Base-by-base conservation (phyloP, 106 monocot genomes). In the Vanilla planifolia region DNA sequence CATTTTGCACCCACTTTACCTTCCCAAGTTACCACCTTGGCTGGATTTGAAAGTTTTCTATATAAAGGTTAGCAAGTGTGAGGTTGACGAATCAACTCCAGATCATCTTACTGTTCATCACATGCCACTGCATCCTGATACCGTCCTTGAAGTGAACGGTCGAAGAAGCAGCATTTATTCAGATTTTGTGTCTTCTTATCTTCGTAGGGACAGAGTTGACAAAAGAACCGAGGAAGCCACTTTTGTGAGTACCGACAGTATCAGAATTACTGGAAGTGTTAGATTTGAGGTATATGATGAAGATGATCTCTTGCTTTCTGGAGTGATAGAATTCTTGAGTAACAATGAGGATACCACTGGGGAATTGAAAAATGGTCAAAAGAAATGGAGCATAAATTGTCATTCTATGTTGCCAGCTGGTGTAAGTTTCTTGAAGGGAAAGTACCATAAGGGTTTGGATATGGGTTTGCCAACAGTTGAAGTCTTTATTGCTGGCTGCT, bases 191-290 rank as follows among this genome's bases (percentile, higher is more conserved):
- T 75, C 81, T 30, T 80, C 77, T 27, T 43, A 62, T 13, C 72
- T 89, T 22, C 71, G 84, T 55, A 80, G 78, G 44, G 80, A 85
- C 55, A 71, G 89, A 35, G 66, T 85, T 8, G 89, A 89, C 26
- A 80, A 61, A 64, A 79, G 60, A 15, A 59, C 81, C 6, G 84
- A 89, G 65, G 89, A 89, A 45, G 77, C 67, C 6, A 89, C 89
- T 33, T 89, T 73, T 62, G 89, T 89, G 14, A 85, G 77, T 61
- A 89, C 89, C 1, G 81, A 89, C 59, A 67, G 69, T 51, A 78
- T 89, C 37, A 75, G 72, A 48, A 71, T 85, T 62, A 76, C 66
- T 3, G 84, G 89, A 41, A 85, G 78, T 51, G 75, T 77, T 67
- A 72, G 67, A 48, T 89, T 85, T 36, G 81, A 89, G 60, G 79